phyloP scores from a whole-genome alignment of 2,329 filamentous ascomycete genomes.

The Botrytis galanthina region DNA sequence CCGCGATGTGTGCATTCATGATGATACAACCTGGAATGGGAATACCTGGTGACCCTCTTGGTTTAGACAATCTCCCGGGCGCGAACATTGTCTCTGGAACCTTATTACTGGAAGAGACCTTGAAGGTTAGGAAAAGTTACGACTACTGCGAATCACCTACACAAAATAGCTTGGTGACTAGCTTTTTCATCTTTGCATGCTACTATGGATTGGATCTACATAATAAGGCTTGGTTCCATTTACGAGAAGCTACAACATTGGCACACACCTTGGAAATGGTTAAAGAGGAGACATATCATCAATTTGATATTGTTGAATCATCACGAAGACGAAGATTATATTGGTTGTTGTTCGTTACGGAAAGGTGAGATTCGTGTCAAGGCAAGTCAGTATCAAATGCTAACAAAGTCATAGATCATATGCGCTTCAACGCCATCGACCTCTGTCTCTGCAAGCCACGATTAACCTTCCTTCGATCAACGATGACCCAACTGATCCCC shows the following conservation, averaged over 20 bases:
- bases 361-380: slow-evolving; percentile 51
- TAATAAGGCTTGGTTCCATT: slow-evolving; percentile 74
- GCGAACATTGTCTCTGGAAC: slow-evolving; percentile 63
- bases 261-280: slow-evolving; percentile 59
- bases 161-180: slow-evolving; percentile 64
- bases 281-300: slow-evolving; percentile 61
- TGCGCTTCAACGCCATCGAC: slow-evolving; percentile 66
- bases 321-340: slow-evolving; percentile 65
- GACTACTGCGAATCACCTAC: slow-evolving; percentile 58
- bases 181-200: slow-evolving; percentile 74
- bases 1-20: slow-evolving; percentile 65
- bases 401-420: slow-evolving; percentile 53
- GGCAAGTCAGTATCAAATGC: not conserved
- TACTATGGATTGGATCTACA: slow-evolving; percentile 71
- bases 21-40: slow-evolving; percentile 68
- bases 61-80: slow-evolving; percentile 52
- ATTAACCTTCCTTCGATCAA: slow-evolving; percentile 62
- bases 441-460: slow-evolving; percentile 67
- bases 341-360: slow-evolving; percentile 70
- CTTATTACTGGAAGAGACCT: slow-evolving; percentile 64
- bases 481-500: slow-evolving; percentile 58
- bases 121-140: slow-evolving; percentile 61
- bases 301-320: slow-evolving; percentile 58
- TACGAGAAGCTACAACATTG: slow-evolving; percentile 74
- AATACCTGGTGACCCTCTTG: slow-evolving; percentile 57